Conservation (phyloP, 345 rosid genomes). For the Abelmoschus esculentus region DNA sequence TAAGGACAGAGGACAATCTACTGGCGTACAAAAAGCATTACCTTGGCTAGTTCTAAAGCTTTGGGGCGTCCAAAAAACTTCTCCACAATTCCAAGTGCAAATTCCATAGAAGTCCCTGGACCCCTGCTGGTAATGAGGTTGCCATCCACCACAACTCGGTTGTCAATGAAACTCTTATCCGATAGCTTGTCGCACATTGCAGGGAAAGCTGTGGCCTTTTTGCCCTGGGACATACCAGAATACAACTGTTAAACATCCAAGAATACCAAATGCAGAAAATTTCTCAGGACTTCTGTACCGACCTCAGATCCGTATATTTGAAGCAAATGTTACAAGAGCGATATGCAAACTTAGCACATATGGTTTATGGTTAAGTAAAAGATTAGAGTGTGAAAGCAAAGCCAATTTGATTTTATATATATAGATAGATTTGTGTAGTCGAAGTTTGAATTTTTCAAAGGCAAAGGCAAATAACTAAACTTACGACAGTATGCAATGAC, state of each 20-base stretch:
- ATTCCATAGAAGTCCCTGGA: constrained; percentile 90
- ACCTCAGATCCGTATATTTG: background rate
- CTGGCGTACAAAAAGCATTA: constrained; percentile 36
- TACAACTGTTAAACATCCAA: background rate
- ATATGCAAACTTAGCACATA: background rate
- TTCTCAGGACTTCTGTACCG: background rate
- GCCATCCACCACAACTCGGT: constrained; percentile 84
- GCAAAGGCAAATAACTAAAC: background rate
- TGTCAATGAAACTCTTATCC: constrained; percentile 61
- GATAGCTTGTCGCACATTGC: constrained; percentile 72
- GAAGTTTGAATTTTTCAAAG: background rate
- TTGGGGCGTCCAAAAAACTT: constrained; percentile 66
- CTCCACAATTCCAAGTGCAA: constrained; percentile 72
- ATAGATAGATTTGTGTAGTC: background rate
- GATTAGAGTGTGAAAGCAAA: background rate
- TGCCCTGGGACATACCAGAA: constrained; percentile 44
- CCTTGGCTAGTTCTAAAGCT: constrained; percentile 65
- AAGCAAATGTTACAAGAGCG: background rate
- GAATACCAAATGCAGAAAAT: background rate
- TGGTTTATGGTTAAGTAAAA: background rate
- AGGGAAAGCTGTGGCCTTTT: constrained; percentile 89
- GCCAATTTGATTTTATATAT: background rate
- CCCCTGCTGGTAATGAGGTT: constrained; percentile 88
- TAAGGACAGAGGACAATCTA: constrained; percentile 14
- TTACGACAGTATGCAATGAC: background rate